phyloP scores from a whole-genome alignment of 1,284 basidiomycete genomes.

The Ganoderma meredithae region DNA sequence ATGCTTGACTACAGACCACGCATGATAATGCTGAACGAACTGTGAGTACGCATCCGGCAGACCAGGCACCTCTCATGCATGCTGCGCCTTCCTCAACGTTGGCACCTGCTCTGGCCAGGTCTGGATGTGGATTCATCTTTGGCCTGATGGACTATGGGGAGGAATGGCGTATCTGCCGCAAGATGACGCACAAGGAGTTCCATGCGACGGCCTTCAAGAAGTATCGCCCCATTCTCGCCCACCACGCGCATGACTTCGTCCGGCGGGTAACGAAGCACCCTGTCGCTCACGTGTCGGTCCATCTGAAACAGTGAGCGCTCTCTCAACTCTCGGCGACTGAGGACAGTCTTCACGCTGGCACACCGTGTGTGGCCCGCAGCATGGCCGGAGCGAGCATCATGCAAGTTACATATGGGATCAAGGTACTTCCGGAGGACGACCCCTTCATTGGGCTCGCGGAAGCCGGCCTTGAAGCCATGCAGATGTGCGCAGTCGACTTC shows the following conservation, averaged over 20 bases:
- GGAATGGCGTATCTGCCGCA: slow-evolving; percentile 49
- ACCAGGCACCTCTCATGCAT: too few relatives aligned
- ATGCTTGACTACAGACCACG: slow-evolving; percentile 41
- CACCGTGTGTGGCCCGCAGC: slow-evolving; percentile 15
- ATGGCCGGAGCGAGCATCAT: slow-evolving; percentile 36
- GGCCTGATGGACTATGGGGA: slow-evolving; percentile 47
- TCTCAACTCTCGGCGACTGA: too few relatives aligned
- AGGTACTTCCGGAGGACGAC: slow-evolving; percentile 35
- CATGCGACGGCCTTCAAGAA: slow-evolving; percentile 21
- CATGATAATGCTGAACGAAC: slow-evolving; percentile 42
- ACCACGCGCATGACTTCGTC: slow-evolving; percentile 44
- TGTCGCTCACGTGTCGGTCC: slow-evolving; percentile 24
- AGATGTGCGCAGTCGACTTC: slow-evolving; percentile 20
- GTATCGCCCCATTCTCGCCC: slow-evolving; percentile 25
- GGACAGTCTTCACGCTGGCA: too few relatives aligned
- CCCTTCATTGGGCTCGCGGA: slow-evolving; percentile 39
- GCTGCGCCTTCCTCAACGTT: too few relatives aligned
- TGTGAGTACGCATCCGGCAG: slow-evolving; percentile 34
- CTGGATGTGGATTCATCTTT: slow-evolving; percentile 48
- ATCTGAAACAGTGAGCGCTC: slow-evolving; percentile 34
- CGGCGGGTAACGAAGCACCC: slow-evolving; percentile 37
- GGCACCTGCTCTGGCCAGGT: slow-evolving; percentile 36
- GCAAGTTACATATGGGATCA: slow-evolving; percentile 38
- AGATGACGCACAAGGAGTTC: slow-evolving; percentile 42
- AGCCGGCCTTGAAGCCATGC: slow-evolving; percentile 30